phyloP scores from a whole-genome alignment of 2,329 filamentous ascomycete genomes.

The Lecanosticta acicola region DNA sequence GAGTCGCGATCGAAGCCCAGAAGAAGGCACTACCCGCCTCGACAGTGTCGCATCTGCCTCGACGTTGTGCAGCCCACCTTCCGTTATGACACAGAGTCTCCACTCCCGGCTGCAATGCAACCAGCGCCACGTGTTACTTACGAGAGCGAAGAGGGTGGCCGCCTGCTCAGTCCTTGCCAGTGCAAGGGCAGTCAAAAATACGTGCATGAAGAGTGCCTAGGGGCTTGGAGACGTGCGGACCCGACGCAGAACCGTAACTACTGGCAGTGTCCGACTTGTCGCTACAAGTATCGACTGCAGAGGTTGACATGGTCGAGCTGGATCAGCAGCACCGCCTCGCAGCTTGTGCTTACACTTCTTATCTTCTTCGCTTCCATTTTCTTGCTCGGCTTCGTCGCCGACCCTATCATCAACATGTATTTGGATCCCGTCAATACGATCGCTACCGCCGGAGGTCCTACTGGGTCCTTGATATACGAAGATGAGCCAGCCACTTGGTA shows the following conservation, averaged over 20 bases:
- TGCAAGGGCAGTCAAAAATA: constrained; percentile 92
- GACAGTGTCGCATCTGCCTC: constrained; percentile 84
- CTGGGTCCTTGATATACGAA: constrained; percentile 35
- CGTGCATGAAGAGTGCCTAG: constrained; percentile 86
- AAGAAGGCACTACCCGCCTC: constrained; percentile 57
- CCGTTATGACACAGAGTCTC: constrained; percentile 40
- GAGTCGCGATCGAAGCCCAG: constrained; percentile 22
- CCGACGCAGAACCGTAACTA: constrained; percentile 64
- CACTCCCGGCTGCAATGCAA: constrained; percentile 52
- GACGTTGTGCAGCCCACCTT: constrained; percentile 63
- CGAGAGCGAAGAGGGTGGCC: constrained; percentile 65
- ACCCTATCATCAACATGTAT: constrained; percentile 86
- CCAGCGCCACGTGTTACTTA: constrained; percentile 58
- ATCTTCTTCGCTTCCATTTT: constrained; percentile 73
- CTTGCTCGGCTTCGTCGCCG: constrained; percentile 80
- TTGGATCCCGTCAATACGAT: constrained; percentile 59
- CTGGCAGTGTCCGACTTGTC: constrained; percentile 83
- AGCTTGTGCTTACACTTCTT: constrained; percentile 63
- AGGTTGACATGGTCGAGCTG: constrained; percentile 69
- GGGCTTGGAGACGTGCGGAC: constrained; percentile 72
- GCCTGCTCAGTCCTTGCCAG: constrained; percentile 81
- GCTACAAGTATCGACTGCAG: constrained; percentile 73
- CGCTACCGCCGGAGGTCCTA: constrained; percentile 27
- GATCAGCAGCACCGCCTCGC: constrained; percentile 51
- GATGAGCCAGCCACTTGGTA: constrained; percentile 60